Conservation (phyloP, 805 yeast genomes). For the Kodamaea restingae region DNA sequence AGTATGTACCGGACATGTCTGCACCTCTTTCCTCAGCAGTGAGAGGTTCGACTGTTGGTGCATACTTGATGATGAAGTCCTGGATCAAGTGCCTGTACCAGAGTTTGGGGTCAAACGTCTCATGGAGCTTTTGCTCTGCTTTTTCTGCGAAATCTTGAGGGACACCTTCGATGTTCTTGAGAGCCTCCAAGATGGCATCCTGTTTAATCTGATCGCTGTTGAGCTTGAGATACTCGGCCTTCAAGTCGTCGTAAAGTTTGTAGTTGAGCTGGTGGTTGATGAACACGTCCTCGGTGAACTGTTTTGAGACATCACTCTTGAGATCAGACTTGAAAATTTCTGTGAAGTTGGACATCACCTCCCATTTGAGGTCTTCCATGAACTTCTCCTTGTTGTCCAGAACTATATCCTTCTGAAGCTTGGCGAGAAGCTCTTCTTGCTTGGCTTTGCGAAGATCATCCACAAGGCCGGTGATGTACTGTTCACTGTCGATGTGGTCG, state of each 20-base stretch:
- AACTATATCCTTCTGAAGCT: conserved; percentile 9
- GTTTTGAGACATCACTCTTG: conserved; percentile 6
- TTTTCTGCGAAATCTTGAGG: conserved; percentile 10
- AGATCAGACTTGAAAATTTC: conserved; percentile 10
- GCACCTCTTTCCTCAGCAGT: conserved; percentile 15
- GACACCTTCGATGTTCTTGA: conserved; percentile 9
- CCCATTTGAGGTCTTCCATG: conserved; percentile 7
- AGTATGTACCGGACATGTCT: conserved; percentile 10
- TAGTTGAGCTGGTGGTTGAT: conserved; percentile 12
- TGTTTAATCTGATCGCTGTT: conserved; percentile 10
- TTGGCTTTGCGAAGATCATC: conserved; percentile 10
- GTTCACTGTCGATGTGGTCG: conserved; percentile 9
- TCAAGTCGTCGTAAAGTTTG: conserved; percentile 13
- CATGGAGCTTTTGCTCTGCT: conserved; percentile 8
- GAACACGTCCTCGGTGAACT: conserved; percentile 14
- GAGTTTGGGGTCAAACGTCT: conserved; percentile 8
- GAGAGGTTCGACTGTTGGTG: conserved; percentile 13
- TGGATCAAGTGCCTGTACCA: conserved; percentile 13
- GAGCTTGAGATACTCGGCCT: conserved; percentile 11
- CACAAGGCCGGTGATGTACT: conserved; percentile 7
- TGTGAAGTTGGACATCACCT: conserved; percentile 11
- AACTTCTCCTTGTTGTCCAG: conserved; percentile 9
- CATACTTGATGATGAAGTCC: conserved; percentile 12
- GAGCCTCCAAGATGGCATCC: conserved; percentile 13
- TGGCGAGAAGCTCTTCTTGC: conserved; percentile 10